Percentiles rank a stretch among this genome's conserved stretches.
Evolutionary conservation across 116 monocot species (phyloP).

Genomic region (Trichopus zeylanicus): DNA sequence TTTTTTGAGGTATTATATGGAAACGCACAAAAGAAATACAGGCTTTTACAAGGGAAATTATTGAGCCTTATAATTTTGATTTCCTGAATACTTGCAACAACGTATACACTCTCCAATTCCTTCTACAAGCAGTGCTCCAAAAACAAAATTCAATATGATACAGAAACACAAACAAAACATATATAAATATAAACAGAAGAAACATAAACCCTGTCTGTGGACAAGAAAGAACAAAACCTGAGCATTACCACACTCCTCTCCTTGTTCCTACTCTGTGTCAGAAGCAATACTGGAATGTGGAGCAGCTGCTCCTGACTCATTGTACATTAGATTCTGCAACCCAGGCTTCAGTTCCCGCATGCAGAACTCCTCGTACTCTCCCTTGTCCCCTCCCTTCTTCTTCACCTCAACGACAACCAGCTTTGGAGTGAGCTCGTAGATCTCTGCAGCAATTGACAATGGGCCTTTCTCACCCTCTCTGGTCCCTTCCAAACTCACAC

Average conservation of each 20-base stretch:
- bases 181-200: background rate
- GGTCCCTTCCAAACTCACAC: constrained; percentile 21
- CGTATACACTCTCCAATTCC: background rate
- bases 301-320: background rate
- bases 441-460: constrained; percentile 20
- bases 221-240: background rate
- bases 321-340: constrained; percentile 11
- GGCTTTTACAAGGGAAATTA: no score
- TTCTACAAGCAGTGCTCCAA: background rate
- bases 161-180: background rate
- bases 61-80: background rate
- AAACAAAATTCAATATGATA: constrained; percentile 4
- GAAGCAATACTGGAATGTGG: background rate
- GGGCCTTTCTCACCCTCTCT: constrained; percentile 27
- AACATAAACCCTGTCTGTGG: background rate
- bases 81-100: background rate
- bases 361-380: constrained; percentile 28
- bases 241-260: background rate
- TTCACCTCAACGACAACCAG: constrained; percentile 24
- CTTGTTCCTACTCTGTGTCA: background rate
- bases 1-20: no score
- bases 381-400: constrained; percentile 21
- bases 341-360: constrained; percentile 19
- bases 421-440: constrained; percentile 25
- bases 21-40: no score